Conservation (phyloP, 306 rosid species). For the Vigna reflexopilosa region DNA sequence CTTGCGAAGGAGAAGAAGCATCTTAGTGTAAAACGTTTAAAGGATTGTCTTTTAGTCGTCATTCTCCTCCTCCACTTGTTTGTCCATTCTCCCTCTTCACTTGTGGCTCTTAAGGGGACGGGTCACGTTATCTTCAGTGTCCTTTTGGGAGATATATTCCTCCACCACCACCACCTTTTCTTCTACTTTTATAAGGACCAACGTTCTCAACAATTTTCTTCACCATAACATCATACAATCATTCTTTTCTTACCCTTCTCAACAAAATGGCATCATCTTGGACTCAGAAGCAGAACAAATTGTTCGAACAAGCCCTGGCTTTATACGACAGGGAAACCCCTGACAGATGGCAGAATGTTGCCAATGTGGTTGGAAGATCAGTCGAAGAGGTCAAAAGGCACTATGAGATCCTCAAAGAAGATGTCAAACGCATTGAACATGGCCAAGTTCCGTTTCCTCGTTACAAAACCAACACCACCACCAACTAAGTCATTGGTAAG, state of each 20-base stretch:
- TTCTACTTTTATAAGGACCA: slow-evolving; percentile 77
- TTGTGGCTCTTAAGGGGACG: slow-evolving; percentile 60
- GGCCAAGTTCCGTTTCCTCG: slow-evolving; percentile 73
- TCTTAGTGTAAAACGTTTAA: slow-evolving; percentile 41
- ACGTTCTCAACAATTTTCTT: slow-evolving; percentile 22
- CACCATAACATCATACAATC: slow-evolving; percentile 2
- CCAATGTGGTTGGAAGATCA: slow-evolving; percentile 70
- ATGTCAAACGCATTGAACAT: slow-evolving; percentile 68
- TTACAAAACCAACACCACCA: slow-evolving; percentile 54
- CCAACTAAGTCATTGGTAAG: neutral
- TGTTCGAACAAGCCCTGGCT: slow-evolving; percentile 77
- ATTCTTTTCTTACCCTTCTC: neutral
- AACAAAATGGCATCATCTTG: slow-evolving; percentile 70
- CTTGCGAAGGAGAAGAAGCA: slow-evolving; percentile 51
- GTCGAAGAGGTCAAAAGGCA: slow-evolving; percentile 79
- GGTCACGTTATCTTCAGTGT: slow-evolving; percentile 55
- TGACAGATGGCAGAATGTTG: slow-evolving; percentile 85
- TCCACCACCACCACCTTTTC: slow-evolving; percentile 51
- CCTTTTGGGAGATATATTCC: slow-evolving; percentile 64
- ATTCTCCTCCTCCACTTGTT: slow-evolving; percentile 58
- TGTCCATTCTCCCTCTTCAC: slow-evolving; percentile 49
- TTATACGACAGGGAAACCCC: slow-evolving; percentile 71
- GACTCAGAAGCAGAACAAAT: slow-evolving; percentile 73
- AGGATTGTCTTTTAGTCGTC: slow-evolving; percentile 47
- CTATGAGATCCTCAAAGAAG: slow-evolving; percentile 78